Evolutionary conservation across 1,139 yeast species (phyloP), one percentile per base, ranked within the genome.

Genomic region (Meyerozyma smithsonii): DNA sequence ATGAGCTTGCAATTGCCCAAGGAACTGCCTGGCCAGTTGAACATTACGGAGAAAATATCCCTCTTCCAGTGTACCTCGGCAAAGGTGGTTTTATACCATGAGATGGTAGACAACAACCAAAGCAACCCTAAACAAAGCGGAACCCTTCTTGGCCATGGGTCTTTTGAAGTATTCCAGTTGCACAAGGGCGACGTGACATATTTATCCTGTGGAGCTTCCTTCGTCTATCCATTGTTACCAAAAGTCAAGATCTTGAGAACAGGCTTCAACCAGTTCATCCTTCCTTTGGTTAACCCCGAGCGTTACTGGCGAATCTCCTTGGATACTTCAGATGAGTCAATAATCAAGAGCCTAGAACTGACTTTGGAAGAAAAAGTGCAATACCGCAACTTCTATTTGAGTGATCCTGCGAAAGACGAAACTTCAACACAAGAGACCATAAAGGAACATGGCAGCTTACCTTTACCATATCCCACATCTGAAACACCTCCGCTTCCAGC

Each of bases 241-340:
- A 72, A 69, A 43, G 60, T 79, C 39, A 76, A 80, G 50, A 66
- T 84, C 2, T 62, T 84, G 42, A 68, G 85, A 46, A 70, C 79
- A 2, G 67, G 66, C 24, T 51, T 55, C 36, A 70, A 72, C 46
- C 80, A 79, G 44, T 82, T 81, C 50, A 67, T 84, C 2, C 54
- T 84, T 24, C 86, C 89, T 1, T 66, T 84, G 46, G 77, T 78
- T 8, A 81, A 81, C 47, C 90, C 90, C 0, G 83, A 81, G 43
- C 62, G 89, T 48, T 84, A 79, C 56, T 84, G 90, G 90, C 72
- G 79, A 43, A 72, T 84, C 2, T 69, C 69, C 25, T 55, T 83
- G 4, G 66, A 66, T 37, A 56, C 76, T 0, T 62, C 57, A 3
- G 71, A 72, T 39, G 45, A 46, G 0, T 44, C 51, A 5, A 59